A percentile compares a stretch with the other conserved stretches of the same genome.
phyloP scores from a whole-genome alignment of 2,329 filamentous ascomycete species.

The Akanthomyces muscarius region DNA sequence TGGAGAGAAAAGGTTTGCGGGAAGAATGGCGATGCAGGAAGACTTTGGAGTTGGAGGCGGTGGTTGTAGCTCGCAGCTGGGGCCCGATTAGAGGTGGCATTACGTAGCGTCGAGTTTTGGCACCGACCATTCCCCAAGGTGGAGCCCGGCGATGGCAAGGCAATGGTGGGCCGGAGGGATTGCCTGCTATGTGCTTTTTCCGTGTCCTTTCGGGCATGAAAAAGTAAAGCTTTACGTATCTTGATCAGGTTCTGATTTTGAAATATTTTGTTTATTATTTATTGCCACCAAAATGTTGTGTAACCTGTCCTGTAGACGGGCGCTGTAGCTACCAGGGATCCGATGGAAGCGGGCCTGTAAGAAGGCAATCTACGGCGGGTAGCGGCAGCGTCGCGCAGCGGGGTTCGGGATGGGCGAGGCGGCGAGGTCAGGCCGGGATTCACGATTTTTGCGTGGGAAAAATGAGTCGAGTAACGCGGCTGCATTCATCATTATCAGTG shows the following conservation, averaged over 20 bases:
- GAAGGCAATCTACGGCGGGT: conserved; percentile 9
- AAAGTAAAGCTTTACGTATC: too few species aligned
- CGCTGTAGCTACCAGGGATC: background rate
- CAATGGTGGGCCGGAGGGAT: too few species aligned
- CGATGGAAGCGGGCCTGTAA: background rate
- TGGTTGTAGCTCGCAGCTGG: background rate
- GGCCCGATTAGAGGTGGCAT: background rate
- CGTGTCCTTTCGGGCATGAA: too few species aligned
- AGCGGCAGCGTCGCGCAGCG: background rate
- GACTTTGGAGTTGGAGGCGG: background rate
- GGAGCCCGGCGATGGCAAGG: background rate
- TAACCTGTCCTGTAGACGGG: background rate
- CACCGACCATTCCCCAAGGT: background rate
- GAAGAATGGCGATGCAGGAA: background rate
- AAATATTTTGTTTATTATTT: background rate
- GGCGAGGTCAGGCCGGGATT: background rate
- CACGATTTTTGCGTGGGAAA: background rate
- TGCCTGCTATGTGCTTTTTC: too few species aligned
- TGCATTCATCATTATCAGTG: background rate
- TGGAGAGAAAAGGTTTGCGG: background rate
- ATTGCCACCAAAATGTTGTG: background rate
- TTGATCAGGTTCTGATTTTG: background rate
- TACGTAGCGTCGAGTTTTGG: conserved; percentile 1
- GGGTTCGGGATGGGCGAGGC: background rate
- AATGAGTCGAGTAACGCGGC: background rate